Conservation (phyloP, 202 grass and related monocot genomes). For the Alloteropsis angusta region DNA sequence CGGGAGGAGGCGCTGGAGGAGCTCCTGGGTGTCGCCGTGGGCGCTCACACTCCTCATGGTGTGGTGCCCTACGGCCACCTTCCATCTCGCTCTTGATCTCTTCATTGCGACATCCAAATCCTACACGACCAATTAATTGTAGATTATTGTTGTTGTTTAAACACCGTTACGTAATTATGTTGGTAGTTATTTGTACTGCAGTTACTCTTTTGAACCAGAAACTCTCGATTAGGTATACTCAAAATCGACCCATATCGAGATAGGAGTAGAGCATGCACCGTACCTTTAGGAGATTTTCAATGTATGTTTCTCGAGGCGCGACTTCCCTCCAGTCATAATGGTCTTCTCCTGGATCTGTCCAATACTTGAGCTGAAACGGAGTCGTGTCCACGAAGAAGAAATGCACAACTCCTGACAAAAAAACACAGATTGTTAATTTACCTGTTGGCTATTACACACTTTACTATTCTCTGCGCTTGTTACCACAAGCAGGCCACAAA, state of each 20-base stretch:
- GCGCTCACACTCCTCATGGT: slow-evolving; percentile 71
- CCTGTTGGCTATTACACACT: no score
- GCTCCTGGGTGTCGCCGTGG: slow-evolving; percentile 72
- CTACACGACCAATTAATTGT: background rate
- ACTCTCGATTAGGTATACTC: background rate
- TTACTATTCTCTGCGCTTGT: no score
- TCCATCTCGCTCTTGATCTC: slow-evolving; percentile 61
- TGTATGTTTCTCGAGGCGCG: slow-evolving; percentile 43
- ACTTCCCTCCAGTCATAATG: slow-evolving; percentile 72
- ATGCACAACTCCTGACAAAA: slow-evolving; percentile 46
- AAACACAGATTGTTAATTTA: background rate
- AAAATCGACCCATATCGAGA: background rate
- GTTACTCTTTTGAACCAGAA: background rate
- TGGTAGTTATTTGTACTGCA: no score
- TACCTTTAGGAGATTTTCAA: slow-evolving; percentile 63
- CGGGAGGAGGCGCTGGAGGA: slow-evolving; percentile 53
- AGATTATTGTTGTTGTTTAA: background rate
- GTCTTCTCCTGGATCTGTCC: slow-evolving; percentile 32
- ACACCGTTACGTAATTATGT: no score
- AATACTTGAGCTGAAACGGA: slow-evolving; percentile 53
- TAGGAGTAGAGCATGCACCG: background rate
- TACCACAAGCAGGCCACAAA: no score
- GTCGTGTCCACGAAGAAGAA: slow-evolving; percentile 79
- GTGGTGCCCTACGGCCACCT: slow-evolving; percentile 76
- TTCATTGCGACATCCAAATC: slow-evolving; percentile 64